These are phyloP conservation scores for Coprinopsis sp. DNA, from an alignment of 768 basidiomycete genomes.

Conservation along the genomic window DNA sequence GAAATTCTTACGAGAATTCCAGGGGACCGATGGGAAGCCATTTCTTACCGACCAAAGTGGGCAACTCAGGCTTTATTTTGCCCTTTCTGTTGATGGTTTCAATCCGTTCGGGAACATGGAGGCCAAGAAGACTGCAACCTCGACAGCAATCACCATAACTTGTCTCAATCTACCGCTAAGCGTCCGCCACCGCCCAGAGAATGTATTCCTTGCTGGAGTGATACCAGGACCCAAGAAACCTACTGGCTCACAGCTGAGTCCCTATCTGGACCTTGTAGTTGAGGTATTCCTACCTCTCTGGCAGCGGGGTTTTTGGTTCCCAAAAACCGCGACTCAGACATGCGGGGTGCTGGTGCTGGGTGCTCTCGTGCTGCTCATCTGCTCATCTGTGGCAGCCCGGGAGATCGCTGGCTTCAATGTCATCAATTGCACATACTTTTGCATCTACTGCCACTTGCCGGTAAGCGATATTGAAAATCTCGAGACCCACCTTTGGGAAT, in stretches of 20 bases:
- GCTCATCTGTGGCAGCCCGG: constrained; percentile 25
- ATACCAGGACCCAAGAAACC: constrained; percentile 19
- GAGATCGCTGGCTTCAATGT: constrained; percentile 21
- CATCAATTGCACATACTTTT: constrained; percentile 12
- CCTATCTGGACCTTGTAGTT: constrained; percentile 29
- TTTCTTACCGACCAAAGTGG: too few relatives aligned
- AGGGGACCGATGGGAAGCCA: too few relatives aligned
- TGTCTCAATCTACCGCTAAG: constrained; percentile 29
- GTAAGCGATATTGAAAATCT: constrained; percentile 1
- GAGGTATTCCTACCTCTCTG: constrained; percentile 27
- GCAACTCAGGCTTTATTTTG: too few relatives aligned
- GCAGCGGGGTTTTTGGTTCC: constrained; percentile 20
- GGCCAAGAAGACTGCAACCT: constrained; percentile 18
- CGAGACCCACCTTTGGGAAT: background rate
- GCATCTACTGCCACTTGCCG: background rate
- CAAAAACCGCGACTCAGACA: constrained; percentile 11
- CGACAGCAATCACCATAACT: constrained; percentile 22
- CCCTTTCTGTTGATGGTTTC: too few relatives aligned
- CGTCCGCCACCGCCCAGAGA: constrained; percentile 14
- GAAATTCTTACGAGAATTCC: too few relatives aligned
- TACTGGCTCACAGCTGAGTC: constrained; percentile 26
- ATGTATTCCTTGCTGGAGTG: constrained; percentile 21
- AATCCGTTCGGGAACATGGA: constrained; percentile 25
- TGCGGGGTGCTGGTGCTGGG: constrained; percentile 20
- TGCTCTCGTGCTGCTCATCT: constrained; percentile 26